Conservation (phyloP, 345 rosid species). For the Theobroma cacao region DNA sequence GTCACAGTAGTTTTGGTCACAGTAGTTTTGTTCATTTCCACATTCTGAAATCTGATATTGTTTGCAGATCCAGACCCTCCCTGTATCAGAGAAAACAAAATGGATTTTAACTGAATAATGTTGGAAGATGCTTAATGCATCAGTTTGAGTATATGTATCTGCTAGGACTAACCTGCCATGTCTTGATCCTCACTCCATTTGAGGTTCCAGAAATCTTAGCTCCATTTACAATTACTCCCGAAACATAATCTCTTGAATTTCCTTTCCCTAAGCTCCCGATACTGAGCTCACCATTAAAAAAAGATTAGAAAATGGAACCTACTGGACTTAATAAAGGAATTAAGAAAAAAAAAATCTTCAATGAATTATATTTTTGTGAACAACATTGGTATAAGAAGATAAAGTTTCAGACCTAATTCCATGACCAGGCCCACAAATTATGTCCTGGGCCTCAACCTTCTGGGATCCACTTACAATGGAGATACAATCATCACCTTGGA, state of each 20-base stretch:
- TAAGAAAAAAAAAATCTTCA: too few relatives aligned
- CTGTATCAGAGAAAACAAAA: conserved; percentile 24
- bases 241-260: conserved; percentile 50
- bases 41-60: conserved; percentile 59
- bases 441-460: conserved; percentile 35
- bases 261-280: conserved; percentile 73
- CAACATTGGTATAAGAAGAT: background rate
- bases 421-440: conserved; percentile 67
- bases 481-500: conserved; percentile 80
- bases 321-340: too few relatives aligned
- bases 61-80: conserved; percentile 88
- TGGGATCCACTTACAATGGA: conserved; percentile 55
- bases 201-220: conserved; percentile 59
- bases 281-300: conserved; percentile 27
- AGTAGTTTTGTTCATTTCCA: conserved; percentile 59
- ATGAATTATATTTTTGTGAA: background rate
- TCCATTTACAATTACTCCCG: conserved; percentile 52
- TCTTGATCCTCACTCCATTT: conserved; percentile 84
- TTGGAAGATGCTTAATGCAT: background rate
- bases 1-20: conserved; percentile 83
- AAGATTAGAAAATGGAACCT: background rate
- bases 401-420: conserved; percentile 47
- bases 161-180: conserved; percentile 55
- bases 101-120: background rate
- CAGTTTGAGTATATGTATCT: background rate